Evolutionary conservation across 2,329 filamentous ascomycete genomes (phyloP).

Genomic region (Aspergillus chevalieri): DNA sequence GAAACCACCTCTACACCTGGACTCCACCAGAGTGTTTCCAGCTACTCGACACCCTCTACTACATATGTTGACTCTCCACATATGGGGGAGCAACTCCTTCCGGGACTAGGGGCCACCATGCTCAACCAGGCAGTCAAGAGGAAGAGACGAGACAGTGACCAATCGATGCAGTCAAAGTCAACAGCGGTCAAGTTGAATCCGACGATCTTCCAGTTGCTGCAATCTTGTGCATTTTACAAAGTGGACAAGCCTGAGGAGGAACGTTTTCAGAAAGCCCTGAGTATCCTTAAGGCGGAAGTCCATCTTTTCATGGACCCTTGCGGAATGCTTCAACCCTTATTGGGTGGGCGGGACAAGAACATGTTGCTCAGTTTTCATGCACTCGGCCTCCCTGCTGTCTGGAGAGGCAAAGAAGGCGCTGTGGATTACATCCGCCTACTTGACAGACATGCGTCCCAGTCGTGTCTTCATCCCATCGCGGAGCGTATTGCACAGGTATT

Average conservation of each 20-base stretch:
- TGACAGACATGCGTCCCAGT: constrained; percentile 61
- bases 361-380: too few relatives aligned
- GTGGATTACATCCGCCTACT: too few relatives aligned
- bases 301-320: not conserved
- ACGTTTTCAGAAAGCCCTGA: not conserved
- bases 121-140: not conserved
- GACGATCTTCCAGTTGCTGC: not conserved
- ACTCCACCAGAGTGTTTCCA: not conserved
- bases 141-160: not conserved
- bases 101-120: not conserved
- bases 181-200: not conserved
- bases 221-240: not conserved
- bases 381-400: too few relatives aligned
- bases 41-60: not conserved
- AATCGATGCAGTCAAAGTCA: not conserved
- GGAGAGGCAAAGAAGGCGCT: too few relatives aligned
- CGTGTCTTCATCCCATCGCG: constrained; percentile 50
- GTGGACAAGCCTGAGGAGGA: not conserved
- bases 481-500: constrained; percentile 1
- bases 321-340: constrained; percentile 56
- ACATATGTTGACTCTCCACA: not conserved
- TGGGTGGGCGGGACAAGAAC: too few relatives aligned
- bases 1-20: not conserved
- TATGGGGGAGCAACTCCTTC: not conserved
- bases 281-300: not conserved